Evolutionary conservation across 345 rosid species (phyloP), one percentile per base, ranked within the genome.

Genomic region (Eucalyptus erythrocorys): DNA sequence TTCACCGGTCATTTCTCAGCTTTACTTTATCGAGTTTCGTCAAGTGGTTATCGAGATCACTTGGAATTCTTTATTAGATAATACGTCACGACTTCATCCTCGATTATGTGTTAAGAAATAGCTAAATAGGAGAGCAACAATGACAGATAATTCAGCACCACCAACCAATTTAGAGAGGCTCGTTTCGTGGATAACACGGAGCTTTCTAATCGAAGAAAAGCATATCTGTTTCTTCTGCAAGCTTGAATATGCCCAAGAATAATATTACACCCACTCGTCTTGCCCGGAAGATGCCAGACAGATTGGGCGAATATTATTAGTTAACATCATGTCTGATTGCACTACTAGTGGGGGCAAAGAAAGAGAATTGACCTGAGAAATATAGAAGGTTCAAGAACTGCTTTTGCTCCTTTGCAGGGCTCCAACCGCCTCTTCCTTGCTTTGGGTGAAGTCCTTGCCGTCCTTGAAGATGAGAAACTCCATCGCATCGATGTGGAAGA

Each of bases 381-480:
- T 79, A 43, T 51, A 51, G 34, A 40, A 48, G 51, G 64, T 88
- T 88, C 89, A 84, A 2, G 87, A 34, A 68, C 42, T 53, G 85
- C 45, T 61, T 76, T 13, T 85, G 24, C 68, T 66, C 37, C 32
- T 88, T 34, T 22, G 92, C 89, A 89, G 89, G 76, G 90, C 90
- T 45, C 95, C 92, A 42, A 93, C 68, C 7, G 93, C 92, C 89
- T 92, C 95, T 64, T 91, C 95, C 90, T 92, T 92, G 92, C 92
- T 94, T 88, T 90, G 85, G 55, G 30, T 22, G 64, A 91, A 88
- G 89, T 94, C 93, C 76, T 91, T 92, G 87, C 93, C 91, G 82
- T 94, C 94, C 89, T 92, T 92, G 93, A 94, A 94, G 89, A 93
- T 80, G 57, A 92, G 93, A 90, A 93, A 92, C 92, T 91, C 94